Percentiles rank a stretch among this genome's conserved stretches.
Evolutionary conservation across 192 early-diverging fungal genomes (phyloP).

Genomic region (Backusella morwellensis): DNA sequence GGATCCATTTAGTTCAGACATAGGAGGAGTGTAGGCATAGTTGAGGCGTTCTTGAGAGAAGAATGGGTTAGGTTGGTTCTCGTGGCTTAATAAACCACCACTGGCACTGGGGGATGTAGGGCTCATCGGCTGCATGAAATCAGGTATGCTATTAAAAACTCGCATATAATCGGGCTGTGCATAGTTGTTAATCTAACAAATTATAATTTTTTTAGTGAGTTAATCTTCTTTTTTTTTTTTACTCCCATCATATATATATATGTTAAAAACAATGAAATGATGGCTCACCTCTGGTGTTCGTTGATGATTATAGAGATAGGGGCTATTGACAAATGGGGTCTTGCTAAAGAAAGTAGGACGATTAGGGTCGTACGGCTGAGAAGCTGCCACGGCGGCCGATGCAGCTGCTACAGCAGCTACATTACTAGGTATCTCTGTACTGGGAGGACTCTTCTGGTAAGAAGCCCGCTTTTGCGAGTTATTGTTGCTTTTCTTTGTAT

Average conservation of each 20-base stretch:
- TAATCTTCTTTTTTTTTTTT: no score
- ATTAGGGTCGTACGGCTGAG: background rate
- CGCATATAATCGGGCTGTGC: slow-evolving; percentile 1
- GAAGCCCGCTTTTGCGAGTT: slow-evolving; percentile 26
- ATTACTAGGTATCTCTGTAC: background rate
- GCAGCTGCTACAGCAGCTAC: background rate
- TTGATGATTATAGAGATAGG: background rate
- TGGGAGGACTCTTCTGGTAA: slow-evolving; percentile 5
- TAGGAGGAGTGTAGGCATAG: background rate
- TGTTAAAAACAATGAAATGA: background rate
- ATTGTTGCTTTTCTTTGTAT: slow-evolving; percentile 56
- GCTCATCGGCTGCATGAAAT: background rate
- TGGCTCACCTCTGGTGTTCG: background rate
- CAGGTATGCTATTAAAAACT: slow-evolving; percentile 1
- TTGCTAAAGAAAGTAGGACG: background rate
- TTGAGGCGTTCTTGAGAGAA: background rate
- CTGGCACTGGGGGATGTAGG: background rate
- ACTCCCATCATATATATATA: background rate
- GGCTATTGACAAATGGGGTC: background rate
- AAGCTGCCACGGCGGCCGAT: background rate
- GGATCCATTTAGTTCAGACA: background rate
- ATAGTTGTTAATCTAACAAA: background rate
- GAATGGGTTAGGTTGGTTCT: background rate
- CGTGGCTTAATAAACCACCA: background rate
- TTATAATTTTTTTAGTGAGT: background rate